Conservation (phyloP, 495 filamentous ascomycete species). For the Penicillium paxilli region DNA sequence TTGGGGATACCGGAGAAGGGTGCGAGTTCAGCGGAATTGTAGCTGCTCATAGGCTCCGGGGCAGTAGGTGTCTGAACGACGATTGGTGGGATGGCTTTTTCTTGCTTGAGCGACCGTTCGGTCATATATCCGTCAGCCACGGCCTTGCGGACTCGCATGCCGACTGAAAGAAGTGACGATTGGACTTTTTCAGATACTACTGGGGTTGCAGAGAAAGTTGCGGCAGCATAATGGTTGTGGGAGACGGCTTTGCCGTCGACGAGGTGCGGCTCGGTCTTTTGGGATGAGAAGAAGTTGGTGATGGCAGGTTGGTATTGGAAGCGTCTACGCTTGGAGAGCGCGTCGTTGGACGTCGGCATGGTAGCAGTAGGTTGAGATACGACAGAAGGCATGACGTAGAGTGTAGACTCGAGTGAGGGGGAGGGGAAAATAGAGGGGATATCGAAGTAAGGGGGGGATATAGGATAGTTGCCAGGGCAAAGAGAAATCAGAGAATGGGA, state of each 20-base stretch:
- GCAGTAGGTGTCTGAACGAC: constrained; percentile 12
- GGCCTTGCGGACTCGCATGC: constrained; percentile 89
- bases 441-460: not conserved
- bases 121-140: constrained; percentile 93
- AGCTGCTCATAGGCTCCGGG: constrained; percentile 16
- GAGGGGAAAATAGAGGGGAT: not conserved
- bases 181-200: constrained; percentile 64
- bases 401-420: constrained; percentile 3
- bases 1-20: constrained; percentile 78
- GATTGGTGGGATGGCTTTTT: constrained; percentile 26
- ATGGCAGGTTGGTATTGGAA: constrained; percentile 52
- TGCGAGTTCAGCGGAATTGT: constrained; percentile 53
- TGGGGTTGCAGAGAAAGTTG: constrained; percentile 45
- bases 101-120: constrained; percentile 27
- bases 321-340: constrained; percentile 42
- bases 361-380: constrained; percentile 7
- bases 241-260: constrained; percentile 25
- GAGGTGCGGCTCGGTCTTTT: constrained; percentile 11
- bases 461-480: not conserved
- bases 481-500: not conserved
- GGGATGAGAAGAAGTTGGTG: constrained; percentile 41
- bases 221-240: constrained; percentile 42
- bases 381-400: constrained; percentile 16
- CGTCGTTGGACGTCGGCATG: constrained; percentile 19
- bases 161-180: constrained; percentile 78